Evolutionary conservation across 495 filamentous ascomycete species (phyloP).

Genomic region (Emericellopsis terricola): DNA sequence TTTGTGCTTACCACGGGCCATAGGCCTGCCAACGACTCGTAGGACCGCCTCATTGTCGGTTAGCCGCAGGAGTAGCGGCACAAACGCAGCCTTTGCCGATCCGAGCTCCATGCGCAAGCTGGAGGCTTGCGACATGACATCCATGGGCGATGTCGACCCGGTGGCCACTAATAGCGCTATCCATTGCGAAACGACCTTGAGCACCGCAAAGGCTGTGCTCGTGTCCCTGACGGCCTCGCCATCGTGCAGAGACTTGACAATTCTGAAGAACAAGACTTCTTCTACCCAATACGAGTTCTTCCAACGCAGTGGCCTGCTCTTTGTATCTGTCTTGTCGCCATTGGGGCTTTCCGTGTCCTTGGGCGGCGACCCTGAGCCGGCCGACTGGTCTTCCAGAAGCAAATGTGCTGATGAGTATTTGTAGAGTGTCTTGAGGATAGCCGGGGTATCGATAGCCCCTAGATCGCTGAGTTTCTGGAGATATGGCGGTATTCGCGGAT

Average conservation of each 20-base stretch:
- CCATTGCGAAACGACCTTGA: slow-evolving; percentile 18
- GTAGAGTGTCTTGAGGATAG: slow-evolving; percentile 39
- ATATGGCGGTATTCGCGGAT: slow-evolving; percentile 47
- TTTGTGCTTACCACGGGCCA: slow-evolving; percentile 29
- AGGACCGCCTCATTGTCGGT: slow-evolving; percentile 31
- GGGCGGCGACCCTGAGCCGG: neutral
- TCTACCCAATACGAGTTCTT: slow-evolving; percentile 27
- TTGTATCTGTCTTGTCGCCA: neutral
- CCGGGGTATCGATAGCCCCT: slow-evolving; percentile 32
- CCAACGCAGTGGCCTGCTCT: slow-evolving; percentile 18
- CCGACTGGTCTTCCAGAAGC: slow-evolving; percentile 7
- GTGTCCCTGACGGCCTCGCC: slow-evolving; percentile 16
- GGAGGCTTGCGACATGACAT: slow-evolving; percentile 18
- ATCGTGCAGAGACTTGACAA: slow-evolving; percentile 25
- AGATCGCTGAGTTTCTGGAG: slow-evolving; percentile 38
- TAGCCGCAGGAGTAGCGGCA: slow-evolving; percentile 26
- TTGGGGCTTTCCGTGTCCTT: slow-evolving; percentile 4
- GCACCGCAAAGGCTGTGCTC: slow-evolving; percentile 17
- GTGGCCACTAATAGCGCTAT: slow-evolving; percentile 25
- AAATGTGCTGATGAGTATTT: slow-evolving; percentile 35
- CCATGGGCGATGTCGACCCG: slow-evolving; percentile 19
- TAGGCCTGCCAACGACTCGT: slow-evolving; percentile 20
- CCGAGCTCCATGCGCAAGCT: slow-evolving; percentile 29
- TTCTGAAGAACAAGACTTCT: slow-evolving; percentile 32
- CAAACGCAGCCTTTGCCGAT: slow-evolving; percentile 33